phyloP scores from a whole-genome alignment of 164 flowering plant species.

The Platanus orientalis region DNA sequence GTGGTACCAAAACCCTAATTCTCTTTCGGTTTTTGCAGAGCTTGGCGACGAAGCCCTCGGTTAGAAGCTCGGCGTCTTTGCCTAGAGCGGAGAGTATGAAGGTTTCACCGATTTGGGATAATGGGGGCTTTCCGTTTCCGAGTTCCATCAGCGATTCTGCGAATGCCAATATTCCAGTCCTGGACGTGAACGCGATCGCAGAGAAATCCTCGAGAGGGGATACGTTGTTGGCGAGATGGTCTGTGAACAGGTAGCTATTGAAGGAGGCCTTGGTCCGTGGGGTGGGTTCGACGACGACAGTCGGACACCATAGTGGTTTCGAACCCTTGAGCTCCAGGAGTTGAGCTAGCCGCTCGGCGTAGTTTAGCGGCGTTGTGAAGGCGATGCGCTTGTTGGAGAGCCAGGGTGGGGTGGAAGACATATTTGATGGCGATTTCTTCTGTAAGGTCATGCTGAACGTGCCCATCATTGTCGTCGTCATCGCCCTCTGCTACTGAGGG shows the following conservation, averaged over 20 bases:
- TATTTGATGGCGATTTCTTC: background rate
- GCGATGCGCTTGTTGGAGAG: slow-evolving; percentile 11
- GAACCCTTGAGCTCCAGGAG: slow-evolving; percentile 10
- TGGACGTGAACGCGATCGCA: slow-evolving; percentile 74
- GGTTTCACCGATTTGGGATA: slow-evolving; percentile 29
- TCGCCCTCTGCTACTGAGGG: no score
- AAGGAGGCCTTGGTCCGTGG: slow-evolving; percentile 32
- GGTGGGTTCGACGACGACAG: slow-evolving; percentile 45
- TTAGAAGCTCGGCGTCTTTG: slow-evolving; percentile 51
- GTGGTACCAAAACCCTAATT: slow-evolving; percentile 43
- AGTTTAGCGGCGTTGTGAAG: slow-evolving; percentile 23
- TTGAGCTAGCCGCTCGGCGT: slow-evolving; percentile 16
- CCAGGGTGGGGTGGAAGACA: background rate
- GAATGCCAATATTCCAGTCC: slow-evolving; percentile 55
- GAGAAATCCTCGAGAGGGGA: slow-evolving; percentile 32
- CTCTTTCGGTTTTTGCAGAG: slow-evolving; percentile 33
- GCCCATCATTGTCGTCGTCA: background rate
- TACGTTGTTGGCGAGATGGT: background rate
- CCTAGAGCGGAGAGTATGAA: slow-evolving; percentile 63
- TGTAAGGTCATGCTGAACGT: background rate
- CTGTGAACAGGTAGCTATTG: slow-evolving; percentile 22
- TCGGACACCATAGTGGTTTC: slow-evolving; percentile 56
- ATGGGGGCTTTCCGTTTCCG: slow-evolving; percentile 19
- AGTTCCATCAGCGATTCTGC: slow-evolving; percentile 18
- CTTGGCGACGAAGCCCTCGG: slow-evolving; percentile 21